phyloP scores from a whole-genome alignment of 352 stramenopile species.

The Phytophthora citrophthora region DNA sequence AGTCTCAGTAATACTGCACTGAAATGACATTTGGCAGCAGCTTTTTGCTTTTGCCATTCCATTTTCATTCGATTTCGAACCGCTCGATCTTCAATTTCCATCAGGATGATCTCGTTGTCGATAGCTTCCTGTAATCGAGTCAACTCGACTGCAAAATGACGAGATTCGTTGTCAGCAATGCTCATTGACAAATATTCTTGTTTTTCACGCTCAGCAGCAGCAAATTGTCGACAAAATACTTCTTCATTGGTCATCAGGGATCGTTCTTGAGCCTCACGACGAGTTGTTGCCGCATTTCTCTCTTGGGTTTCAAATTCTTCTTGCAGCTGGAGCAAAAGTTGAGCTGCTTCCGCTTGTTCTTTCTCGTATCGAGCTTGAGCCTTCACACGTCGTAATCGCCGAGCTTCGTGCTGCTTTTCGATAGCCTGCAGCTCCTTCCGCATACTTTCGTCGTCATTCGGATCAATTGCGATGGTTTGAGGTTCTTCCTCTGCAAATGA shows the following conservation, averaged over 20 bases:
- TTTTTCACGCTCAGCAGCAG: conserved; percentile 18
- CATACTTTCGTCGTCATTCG: neutral
- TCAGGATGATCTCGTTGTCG: conserved; percentile 3
- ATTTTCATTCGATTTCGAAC: conserved; percentile 26
- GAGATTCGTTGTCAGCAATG: conserved; percentile 30
- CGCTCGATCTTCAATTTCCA: conserved; percentile 31
- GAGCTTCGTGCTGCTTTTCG: conserved; percentile 26
- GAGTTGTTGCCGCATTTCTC: conserved; percentile 3
- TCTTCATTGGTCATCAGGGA: conserved; percentile 28
- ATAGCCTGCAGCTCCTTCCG: conserved; percentile 14
- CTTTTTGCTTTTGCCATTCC: conserved; percentile 16
- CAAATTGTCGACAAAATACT: neutral
- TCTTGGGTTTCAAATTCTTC: conserved; percentile 29
- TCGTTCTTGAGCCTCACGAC: conserved; percentile 23
- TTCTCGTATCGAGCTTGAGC: conserved; percentile 14
- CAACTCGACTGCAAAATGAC: neutral
- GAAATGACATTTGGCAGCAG: conserved; percentile 11
- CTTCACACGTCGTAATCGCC: conserved; percentile 23
- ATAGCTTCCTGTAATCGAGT: conserved; percentile 5
- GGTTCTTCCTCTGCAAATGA: neutral
- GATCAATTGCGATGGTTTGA: neutral
- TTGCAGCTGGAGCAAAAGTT: conserved; percentile 23
- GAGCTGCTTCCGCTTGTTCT: conserved; percentile 14
- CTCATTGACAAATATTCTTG: conserved; percentile 10
- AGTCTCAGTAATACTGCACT: conserved; percentile 40